A percentile compares a stretch with the other conserved stretches of the same genome.
These are phyloP conservation scores for Candida anglica DNA, from an alignment of 805 yeast species.

Conservation along the genomic window DNA sequence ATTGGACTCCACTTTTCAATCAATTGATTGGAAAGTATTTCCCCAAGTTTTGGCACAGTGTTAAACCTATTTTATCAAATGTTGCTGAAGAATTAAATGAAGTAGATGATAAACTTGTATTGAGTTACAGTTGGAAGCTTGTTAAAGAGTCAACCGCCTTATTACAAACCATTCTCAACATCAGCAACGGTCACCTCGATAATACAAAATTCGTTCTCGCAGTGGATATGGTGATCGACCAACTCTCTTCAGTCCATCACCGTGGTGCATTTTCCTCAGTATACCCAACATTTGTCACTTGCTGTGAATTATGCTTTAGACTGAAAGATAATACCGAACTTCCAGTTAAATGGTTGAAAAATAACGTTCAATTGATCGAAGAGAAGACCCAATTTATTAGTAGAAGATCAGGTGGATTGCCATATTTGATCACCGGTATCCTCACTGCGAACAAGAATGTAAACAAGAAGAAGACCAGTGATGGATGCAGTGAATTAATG, in stretches of 20 bases:
- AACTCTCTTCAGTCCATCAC: constrained; percentile 73
- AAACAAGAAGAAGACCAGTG: constrained; percentile 15
- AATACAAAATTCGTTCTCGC: constrained; percentile 22
- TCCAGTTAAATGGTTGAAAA: constrained; percentile 56
- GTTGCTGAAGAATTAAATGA: constrained; percentile 47
- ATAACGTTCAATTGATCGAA: constrained; percentile 50
- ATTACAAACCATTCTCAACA: constrained; percentile 41
- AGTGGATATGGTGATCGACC: constrained; percentile 59
- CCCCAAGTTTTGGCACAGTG: constrained; percentile 39
- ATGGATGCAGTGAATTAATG: constrained; percentile 27
- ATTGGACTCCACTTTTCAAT: constrained; percentile 6
- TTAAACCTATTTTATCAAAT: constrained; percentile 50
- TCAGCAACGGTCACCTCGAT: constrained; percentile 12
- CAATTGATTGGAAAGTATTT: constrained; percentile 16
- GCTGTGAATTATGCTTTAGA: constrained; percentile 54
- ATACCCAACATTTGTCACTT: constrained; percentile 70
- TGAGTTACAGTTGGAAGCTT: constrained; percentile 79
- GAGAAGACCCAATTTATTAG: constrained; percentile 68
- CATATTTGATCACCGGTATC: constrained; percentile 71
- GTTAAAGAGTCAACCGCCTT: constrained; percentile 69
- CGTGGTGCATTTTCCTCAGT: constrained; percentile 91
- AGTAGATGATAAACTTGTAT: constrained; percentile 42
- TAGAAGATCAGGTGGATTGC: constrained; percentile 90
- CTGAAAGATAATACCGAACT: constrained; percentile 17
- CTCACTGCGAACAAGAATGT: constrained; percentile 44